A percentile compares a stretch with the other conserved stretches of the same genome.
Conservation (phyloP, 257 asterid species). For the Solanum ahanhuiri region DNA sequence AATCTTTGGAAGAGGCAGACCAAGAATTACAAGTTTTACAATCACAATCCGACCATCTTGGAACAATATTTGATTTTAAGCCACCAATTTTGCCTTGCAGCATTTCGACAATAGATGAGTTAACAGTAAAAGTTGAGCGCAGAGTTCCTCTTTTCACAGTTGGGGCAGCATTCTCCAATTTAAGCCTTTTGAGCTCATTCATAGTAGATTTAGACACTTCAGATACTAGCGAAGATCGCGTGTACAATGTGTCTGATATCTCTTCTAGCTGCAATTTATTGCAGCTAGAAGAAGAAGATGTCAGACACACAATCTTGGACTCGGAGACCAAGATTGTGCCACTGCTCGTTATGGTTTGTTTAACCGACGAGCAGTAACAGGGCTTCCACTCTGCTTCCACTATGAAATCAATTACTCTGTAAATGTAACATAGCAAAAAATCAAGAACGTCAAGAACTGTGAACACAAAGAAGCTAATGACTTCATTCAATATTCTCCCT, state of each 20-base stretch:
- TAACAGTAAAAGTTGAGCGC: constrained; percentile 35
- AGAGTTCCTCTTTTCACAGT: background rate
- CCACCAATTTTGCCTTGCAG: constrained; percentile 52
- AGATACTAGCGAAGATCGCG: constrained; percentile 46
- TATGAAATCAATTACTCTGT: constrained; percentile 40
- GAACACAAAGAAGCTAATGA: constrained; percentile 47
- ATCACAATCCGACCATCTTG: constrained; percentile 93
- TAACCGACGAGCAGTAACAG: constrained; percentile 61
- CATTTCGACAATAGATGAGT: constrained; percentile 65
- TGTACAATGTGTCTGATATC: constrained; percentile 79
- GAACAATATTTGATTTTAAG: constrained; percentile 21
- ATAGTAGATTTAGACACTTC: constrained; percentile 43
- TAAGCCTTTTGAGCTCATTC: constrained; percentile 23
- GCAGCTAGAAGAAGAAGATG: constrained; percentile 23
- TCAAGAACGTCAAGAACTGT: constrained; percentile 47
- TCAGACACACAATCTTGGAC: constrained; percentile 49
- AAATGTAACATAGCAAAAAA: constrained; percentile 45
- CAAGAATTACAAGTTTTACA: constrained; percentile 68
- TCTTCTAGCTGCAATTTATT: constrained; percentile 67
- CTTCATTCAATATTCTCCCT: constrained; percentile 35
- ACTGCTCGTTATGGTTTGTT: constrained; percentile 26
- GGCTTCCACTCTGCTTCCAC: constrained; percentile 84
- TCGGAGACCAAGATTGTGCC: constrained; percentile 67
- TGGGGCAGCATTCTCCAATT: constrained; percentile 5
- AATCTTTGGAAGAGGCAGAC: constrained; percentile 40